Conservation (phyloP, 805 yeast species). For the Metschnikowia bowlesiae region DNA sequence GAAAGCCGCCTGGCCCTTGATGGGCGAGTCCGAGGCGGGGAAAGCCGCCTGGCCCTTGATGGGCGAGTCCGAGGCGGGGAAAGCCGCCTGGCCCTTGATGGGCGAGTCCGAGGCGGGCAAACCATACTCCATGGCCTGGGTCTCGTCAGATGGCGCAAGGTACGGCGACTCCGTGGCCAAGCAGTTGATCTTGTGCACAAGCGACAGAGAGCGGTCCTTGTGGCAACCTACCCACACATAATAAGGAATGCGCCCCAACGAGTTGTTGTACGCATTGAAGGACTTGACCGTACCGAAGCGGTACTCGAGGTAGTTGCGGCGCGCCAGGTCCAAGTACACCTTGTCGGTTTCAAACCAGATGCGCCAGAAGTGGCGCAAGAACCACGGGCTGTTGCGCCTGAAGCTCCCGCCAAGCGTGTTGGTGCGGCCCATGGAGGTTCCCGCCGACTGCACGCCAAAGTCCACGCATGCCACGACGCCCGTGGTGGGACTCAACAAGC, state of each 20-base stretch:
- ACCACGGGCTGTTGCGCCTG: constrained; percentile 72
- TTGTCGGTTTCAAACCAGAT: constrained; percentile 84
- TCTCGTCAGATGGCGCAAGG: constrained; percentile 52
- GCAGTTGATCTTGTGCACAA: constrained; percentile 64
- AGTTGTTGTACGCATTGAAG: constrained; percentile 58
- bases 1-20: too few species aligned
- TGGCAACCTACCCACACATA: constrained; percentile 75
- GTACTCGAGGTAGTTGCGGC: constrained; percentile 81
- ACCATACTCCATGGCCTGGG: constrained; percentile 15
- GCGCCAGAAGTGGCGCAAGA: constrained; percentile 77
- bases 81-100: too few species aligned
- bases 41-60: too few species aligned
- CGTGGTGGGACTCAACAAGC: constrained; percentile 44
- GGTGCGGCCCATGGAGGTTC: constrained; percentile 61
- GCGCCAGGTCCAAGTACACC: constrained; percentile 71
- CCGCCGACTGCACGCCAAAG: constrained; percentile 70
- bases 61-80: too few species aligned
- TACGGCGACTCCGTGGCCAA: constrained; percentile 81
- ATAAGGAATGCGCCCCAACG: constrained; percentile 72
- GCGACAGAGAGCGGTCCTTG: constrained; percentile 30
- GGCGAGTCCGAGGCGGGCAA: too few species aligned
- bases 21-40: too few species aligned
- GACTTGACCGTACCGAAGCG: constrained; percentile 78
- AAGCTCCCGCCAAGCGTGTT: constrained; percentile 73
- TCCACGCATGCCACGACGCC: constrained; percentile 73